phyloP scores from a whole-genome alignment of 805 yeast genomes.

The Kazachstania viticola region DNA sequence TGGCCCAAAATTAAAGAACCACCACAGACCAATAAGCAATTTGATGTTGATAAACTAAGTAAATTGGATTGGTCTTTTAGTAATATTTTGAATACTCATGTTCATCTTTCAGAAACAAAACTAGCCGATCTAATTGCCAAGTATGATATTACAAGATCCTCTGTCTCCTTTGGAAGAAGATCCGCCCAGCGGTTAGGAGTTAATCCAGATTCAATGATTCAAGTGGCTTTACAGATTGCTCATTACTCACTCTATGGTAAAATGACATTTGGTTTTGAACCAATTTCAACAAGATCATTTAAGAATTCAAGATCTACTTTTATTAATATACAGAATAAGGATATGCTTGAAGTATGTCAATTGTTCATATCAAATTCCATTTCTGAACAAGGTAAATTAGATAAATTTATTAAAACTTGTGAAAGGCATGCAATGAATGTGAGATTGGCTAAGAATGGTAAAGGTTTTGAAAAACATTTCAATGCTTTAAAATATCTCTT shows the following conservation, averaged over 20 bases:
- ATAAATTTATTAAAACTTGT: constrained; percentile 39
- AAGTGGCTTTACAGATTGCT: constrained; percentile 81
- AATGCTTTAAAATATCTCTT: constrained; percentile 50
- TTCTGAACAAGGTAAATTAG: constrained; percentile 35
- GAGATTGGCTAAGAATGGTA: constrained; percentile 43
- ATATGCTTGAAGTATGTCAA: constrained; percentile 42
- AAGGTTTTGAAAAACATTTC: constrained; percentile 64
- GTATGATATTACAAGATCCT: constrained; percentile 68
- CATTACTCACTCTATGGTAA: constrained; percentile 86
- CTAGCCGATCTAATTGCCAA: constrained; percentile 71
- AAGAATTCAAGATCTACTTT: constrained; percentile 60
- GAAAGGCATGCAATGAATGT: constrained; percentile 38
- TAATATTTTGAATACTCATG: constrained; percentile 29
- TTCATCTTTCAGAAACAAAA: constrained; percentile 82
- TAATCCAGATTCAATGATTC: constrained; percentile 84
- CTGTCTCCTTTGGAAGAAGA: constrained; percentile 67
- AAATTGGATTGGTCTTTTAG: constrained; percentile 30
- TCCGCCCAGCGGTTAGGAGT: constrained; percentile 68
- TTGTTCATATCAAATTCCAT: constrained; percentile 46
- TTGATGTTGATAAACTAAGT: neutral
- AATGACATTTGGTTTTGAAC: constrained; percentile 81
- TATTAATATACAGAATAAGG: constrained; percentile 51
- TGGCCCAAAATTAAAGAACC: constrained; percentile 21
- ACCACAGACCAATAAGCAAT: constrained; percentile 8
- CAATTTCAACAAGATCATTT: constrained; percentile 68